phyloP scores from a whole-genome alignment of 331 rosid species.

The Ulmus americana region DNA sequence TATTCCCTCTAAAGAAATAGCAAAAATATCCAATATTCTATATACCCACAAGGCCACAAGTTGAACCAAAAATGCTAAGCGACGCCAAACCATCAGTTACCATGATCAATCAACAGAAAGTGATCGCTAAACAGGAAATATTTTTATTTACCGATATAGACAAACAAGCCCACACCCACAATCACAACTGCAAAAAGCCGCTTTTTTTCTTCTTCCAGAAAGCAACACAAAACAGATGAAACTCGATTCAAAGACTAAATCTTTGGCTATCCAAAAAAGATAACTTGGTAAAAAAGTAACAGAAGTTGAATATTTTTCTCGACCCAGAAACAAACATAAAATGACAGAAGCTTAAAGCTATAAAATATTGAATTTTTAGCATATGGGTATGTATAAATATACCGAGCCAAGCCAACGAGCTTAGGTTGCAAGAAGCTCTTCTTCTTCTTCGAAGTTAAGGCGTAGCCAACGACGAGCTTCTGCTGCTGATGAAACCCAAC shows the following conservation, averaged over 20 bases:
- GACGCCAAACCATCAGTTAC: constrained; percentile 9
- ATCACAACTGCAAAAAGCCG: constrained; percentile 31
- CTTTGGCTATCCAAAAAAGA: constrained; percentile 29
- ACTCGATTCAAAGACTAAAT: constrained; percentile 26
- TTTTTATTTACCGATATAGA: constrained; percentile 31
- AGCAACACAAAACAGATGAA: constrained; percentile 14
- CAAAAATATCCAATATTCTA: constrained; percentile 21
- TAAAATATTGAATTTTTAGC: background rate
- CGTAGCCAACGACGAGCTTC: constrained; percentile 67
- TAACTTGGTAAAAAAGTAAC: constrained; percentile 18
- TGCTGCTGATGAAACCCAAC: constrained; percentile 31
- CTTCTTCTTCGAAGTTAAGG: constrained; percentile 74
- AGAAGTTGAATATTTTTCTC: constrained; percentile 1
- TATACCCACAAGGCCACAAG: constrained; percentile 28
- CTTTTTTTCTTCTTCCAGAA: constrained; percentile 16
- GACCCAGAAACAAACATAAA: constrained; percentile 11
- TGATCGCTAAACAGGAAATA: constrained; percentile 29
- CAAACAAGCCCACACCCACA: constrained; percentile 38
- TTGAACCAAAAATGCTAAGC: constrained; percentile 17
- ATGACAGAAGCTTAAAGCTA: background rate
- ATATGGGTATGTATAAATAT: background rate
- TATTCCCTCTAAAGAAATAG: constrained; percentile 42
- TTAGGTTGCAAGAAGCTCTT: constrained; percentile 66
- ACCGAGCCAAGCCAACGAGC: constrained; percentile 60
- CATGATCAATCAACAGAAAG: constrained; percentile 30